Base-by-base conservation (phyloP, 495 filamentous ascomycete genomes). In the Cetradonia linearis region DNA sequence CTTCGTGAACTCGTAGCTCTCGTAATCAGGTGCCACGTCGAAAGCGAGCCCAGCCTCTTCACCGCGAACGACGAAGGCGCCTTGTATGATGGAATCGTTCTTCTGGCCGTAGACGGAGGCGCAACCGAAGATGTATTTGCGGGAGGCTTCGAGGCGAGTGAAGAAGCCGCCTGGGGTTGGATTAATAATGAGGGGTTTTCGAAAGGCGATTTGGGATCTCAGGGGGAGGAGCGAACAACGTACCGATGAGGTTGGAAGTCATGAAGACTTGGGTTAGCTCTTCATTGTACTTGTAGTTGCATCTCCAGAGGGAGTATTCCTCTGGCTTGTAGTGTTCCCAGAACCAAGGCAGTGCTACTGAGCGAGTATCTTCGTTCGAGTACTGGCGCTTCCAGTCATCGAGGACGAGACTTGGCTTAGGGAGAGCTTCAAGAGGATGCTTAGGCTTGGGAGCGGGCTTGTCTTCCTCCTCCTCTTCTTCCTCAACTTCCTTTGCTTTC, bases 361-460 rank as follows among this genome's bases (percentile, higher is more conserved):
- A 67, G 48, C 87, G 89, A 60, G 88, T 91, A 50, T 97, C 92
- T 65, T 86, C 79, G 83, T 99, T 99, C 69, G 94, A 97, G 86
- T 96, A 99, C 73, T 87, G 84, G 68, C 91, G 89, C 86, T 99
- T 99, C 88, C 86, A 95, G 71, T 99, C 93, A 70, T 99, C 93
- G 58, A 97, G 81, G 63, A 83, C 77, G 69, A 97, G 77, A 54
- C 83, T 85, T 48, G 94, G 81, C 72, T 83, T 86, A 62, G 84
- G 84, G 40, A 97, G 86, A 66, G 83, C 79, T 74, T 95, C 93
- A 63, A 95, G 81, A 62, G 93, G 93, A 79, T 99, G 93, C 85
- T 99, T 97, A 66, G 90, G 76, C 82, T 95, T 96, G 65, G 89
- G 88, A 49, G 83, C 82, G 34, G 81, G 84, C 63, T 79, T 77